Evolutionary conservation across 2,329 filamentous ascomycete genomes (phyloP).

Genomic region (Fusarium sp.): DNA sequence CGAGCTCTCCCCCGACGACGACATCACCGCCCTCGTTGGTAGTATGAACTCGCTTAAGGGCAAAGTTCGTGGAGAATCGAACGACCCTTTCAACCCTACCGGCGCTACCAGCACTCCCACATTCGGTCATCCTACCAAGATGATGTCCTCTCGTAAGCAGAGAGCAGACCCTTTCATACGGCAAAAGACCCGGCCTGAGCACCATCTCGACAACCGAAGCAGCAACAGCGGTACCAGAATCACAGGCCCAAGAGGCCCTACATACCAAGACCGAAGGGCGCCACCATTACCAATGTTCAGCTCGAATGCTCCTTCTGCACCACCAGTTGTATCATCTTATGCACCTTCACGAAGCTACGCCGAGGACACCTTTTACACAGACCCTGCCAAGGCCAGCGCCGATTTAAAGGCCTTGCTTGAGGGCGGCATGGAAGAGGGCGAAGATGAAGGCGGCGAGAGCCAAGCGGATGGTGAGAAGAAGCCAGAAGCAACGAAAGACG

Average conservation of each 20-base stretch:
- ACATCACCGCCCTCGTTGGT: conserved; percentile 51
- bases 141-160: conserved; percentile 65
- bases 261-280: conserved; percentile 61
- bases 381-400: conserved; percentile 77
- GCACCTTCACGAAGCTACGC: conserved; percentile 42
- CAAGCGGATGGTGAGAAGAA: conserved; percentile 41
- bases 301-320: conserved; percentile 50
- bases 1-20: conserved; percentile 50
- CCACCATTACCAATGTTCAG: conserved; percentile 62
- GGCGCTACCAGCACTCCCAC: conserved; percentile 44
- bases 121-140: conserved; percentile 57
- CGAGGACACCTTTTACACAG: conserved; percentile 73
- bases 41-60: conserved; percentile 48
- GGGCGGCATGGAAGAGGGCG: conserved; percentile 80
- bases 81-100: conserved; percentile 25
- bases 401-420: conserved; percentile 87
- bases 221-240: conserved; percentile 55
- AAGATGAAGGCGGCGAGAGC: conserved; percentile 58
- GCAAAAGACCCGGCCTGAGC: conserved; percentile 67
- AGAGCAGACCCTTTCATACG: conserved; percentile 68
- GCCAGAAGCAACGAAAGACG: conserved; percentile 47
- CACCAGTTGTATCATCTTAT: conserved; percentile 21
- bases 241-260: conserved; percentile 61
- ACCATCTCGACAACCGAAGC: conserved; percentile 60
- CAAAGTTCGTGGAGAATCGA: conserved; percentile 33